These are phyloP conservation scores for Crithidia brevicula DNA, from an alignment of 208 protist species.

Conservation along the genomic window DNA sequence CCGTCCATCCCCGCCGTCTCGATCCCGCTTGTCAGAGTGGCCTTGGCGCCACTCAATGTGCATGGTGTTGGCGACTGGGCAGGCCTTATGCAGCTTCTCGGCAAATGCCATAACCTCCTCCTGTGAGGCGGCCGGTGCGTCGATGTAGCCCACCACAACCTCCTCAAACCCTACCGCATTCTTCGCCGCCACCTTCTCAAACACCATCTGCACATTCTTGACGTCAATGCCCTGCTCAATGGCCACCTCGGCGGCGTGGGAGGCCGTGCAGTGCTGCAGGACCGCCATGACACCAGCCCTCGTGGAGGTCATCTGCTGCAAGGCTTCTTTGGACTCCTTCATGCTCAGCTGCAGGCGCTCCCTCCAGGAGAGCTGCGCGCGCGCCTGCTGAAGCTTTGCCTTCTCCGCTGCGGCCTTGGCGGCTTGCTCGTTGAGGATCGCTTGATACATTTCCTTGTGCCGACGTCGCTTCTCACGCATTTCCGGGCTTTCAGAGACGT, in stretches of 20 bases:
- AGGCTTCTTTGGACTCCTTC: slow-evolving; percentile 26
- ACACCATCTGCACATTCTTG: slow-evolving; percentile 72
- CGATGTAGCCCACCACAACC: slow-evolving; percentile 87
- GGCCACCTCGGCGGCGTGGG: slow-evolving; percentile 86
- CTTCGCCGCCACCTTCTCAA: slow-evolving; percentile 51
- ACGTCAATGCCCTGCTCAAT: slow-evolving; percentile 85
- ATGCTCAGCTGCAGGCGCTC: neutral
- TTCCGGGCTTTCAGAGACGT: slow-evolving; percentile 41
- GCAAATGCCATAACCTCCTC: slow-evolving; percentile 84
- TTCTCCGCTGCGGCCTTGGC: slow-evolving; percentile 22
- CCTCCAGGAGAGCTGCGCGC: slow-evolving; percentile 22
- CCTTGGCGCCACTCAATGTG: slow-evolving; percentile 59
- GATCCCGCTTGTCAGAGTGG: neutral
- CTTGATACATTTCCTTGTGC: slow-evolving; percentile 71
- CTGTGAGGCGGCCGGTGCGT: slow-evolving; percentile 63
- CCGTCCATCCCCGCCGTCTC: neutral
- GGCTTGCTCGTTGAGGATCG: slow-evolving; percentile 50
- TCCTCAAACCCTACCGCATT: slow-evolving; percentile 48
- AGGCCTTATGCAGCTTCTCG: slow-evolving; percentile 71
- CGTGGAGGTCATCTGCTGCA: slow-evolving; percentile 57
- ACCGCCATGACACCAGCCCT: slow-evolving; percentile 78
- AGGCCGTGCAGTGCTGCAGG: slow-evolving; percentile 84
- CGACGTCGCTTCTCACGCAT: slow-evolving; percentile 46
- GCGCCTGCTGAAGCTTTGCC: slow-evolving; percentile 7
- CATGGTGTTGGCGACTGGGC: slow-evolving; percentile 74